These are phyloP conservation scores for peach (Prunus persica) DNA, from an alignment of 306 rosid species.

Conservation along the genomic window Prunus_persica_NCBIv2 NC_034011.1:26079001-26079500, in stretches of 20 bases:
- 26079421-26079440: no score
- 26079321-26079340: neutral
- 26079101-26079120: conserved; percentile 77
- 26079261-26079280: conserved; percentile 95
- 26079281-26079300: conserved; percentile 68
- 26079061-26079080: conserved; percentile 28
- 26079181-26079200: neutral
- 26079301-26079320: conserved; percentile 34
- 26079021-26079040: neutral
- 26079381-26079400: no score
- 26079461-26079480: no score
- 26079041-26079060: neutral
- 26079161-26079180: conserved; percentile 56
- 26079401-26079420: no score
- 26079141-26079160: conserved; percentile 84
- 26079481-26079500: no score
- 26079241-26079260: conserved; percentile 69
- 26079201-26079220: neutral
- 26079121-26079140: conserved; percentile 91
- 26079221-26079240: neutral
- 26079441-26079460: no score
- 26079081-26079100: conserved; percentile 95
- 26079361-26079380: neutral
- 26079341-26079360: neutral
- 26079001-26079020: conserved; percentile 15